Evolutionary conservation across 768 basidiomycete species (phyloP).

Genomic region (Lactarius sp.): DNA sequence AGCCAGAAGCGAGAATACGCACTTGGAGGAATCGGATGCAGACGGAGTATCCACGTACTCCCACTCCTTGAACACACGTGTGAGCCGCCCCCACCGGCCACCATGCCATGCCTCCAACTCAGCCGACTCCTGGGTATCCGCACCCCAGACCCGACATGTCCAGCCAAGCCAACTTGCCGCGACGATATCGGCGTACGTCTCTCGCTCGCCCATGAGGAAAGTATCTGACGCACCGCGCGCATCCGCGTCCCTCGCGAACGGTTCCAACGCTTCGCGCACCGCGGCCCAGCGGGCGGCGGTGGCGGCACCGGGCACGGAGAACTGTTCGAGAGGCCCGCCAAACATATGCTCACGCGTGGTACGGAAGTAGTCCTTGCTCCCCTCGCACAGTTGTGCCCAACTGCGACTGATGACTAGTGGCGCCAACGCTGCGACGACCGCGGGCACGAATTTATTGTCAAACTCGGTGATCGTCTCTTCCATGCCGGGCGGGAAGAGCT

Average conservation of each 20-base stretch:
- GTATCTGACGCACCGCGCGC: constrained; percentile 16
- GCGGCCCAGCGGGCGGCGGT: constrained; percentile 36
- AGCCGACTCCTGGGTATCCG: constrained; percentile 41
- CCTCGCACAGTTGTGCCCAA: constrained; percentile 31
- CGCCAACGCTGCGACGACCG: not conserved
- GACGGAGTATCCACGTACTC: constrained; percentile 13
- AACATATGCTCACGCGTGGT: constrained; percentile 33
- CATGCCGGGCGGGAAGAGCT: constrained; percentile 25
- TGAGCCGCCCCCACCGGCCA: constrained; percentile 31
- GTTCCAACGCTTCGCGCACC: constrained; percentile 34
- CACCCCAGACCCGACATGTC: constrained; percentile 34
- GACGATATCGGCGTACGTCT: constrained; percentile 41
- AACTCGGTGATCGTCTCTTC: constrained; percentile 24
- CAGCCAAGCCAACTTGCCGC: constrained; percentile 33
- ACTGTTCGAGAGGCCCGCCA: constrained; percentile 37
- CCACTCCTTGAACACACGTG: constrained; percentile 12
- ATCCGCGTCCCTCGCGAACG: constrained; percentile 21
- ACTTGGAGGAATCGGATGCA: not conserved
- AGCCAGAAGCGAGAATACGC: not conserved
- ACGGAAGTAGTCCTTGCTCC: constrained; percentile 39
- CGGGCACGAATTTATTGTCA: constrained; percentile 26
- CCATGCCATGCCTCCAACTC: constrained; percentile 37
- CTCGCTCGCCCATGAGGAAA: constrained; percentile 35
- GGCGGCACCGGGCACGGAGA: constrained; percentile 33
- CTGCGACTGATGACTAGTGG: constrained; percentile 15